Percentiles rank a stretch among this genome's conserved stretches.
phyloP scores from a whole-genome alignment of 129 eudicot species.

The Artemisia argyi region DNA sequence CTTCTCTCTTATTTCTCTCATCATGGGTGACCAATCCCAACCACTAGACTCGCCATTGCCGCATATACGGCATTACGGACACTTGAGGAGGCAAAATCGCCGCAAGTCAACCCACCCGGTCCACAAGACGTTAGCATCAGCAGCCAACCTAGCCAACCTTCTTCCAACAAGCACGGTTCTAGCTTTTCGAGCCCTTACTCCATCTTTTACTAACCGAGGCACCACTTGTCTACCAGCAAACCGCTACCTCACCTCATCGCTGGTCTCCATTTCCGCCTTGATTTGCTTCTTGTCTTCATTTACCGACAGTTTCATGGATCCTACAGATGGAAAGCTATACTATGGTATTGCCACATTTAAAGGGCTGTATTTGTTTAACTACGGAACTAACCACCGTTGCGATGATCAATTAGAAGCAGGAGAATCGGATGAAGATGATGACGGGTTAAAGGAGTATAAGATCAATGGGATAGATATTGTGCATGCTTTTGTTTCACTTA shows the following conservation, averaged over 20 bases:
- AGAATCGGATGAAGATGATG: background rate
- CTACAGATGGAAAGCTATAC: conserved; percentile 35
- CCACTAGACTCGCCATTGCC: conserved; percentile 10
- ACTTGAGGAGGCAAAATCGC: background rate
- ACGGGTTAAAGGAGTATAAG: conserved; percentile 19
- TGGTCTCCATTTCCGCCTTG: conserved; percentile 31
- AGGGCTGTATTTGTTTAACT: conserved; percentile 49
- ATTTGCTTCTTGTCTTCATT: conserved; percentile 51
- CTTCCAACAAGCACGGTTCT: conserved; percentile 68
- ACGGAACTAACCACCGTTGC: background rate
- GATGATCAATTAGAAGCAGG: conserved; percentile 15
- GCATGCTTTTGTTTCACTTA: conserved; percentile 39
- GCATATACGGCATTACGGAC: background rate
- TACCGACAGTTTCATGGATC: conserved; percentile 45
- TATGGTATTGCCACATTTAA: conserved; percentile 53
- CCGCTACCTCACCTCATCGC: conserved; percentile 36
- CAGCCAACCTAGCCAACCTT: conserved; percentile 61
- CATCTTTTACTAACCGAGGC: conserved; percentile 51
- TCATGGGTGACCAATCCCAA: conserved; percentile 15
- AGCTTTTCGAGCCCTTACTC: conserved; percentile 49
- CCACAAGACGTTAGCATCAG: conserved; percentile 46
- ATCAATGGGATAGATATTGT: conserved; percentile 28
- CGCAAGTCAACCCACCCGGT: conserved; percentile 18
- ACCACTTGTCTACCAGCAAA: conserved; percentile 30
- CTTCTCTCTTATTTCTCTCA: background rate